Conservation (phyloP, 2,329 filamentous ascomycete species). For the Metarhizium guizhouense region DNA sequence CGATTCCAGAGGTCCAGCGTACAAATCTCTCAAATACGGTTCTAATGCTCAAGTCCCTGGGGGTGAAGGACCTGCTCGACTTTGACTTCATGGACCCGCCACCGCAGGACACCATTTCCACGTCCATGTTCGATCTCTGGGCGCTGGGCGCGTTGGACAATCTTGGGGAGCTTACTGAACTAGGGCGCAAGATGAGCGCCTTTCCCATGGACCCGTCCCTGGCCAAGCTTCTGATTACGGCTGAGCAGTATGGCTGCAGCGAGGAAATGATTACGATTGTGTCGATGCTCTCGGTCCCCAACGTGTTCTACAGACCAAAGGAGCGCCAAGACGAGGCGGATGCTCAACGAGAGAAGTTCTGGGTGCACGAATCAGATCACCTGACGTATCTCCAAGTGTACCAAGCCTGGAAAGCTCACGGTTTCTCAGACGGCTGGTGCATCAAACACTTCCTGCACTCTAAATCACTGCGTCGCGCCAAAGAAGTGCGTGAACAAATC, state of each 20-base stretch:
- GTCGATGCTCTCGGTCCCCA: constrained; percentile 93
- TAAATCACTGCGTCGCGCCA: constrained; percentile 85
- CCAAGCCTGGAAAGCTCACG: constrained; percentile 88
- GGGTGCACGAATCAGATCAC: constrained; percentile 95
- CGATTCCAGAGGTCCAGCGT: constrained; percentile 94
- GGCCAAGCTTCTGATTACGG: constrained; percentile 88
- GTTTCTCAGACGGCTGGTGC: constrained; percentile 86
- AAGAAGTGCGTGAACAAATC: constrained; percentile 90
- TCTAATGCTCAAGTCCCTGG: constrained; percentile 84
- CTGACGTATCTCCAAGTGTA: constrained; percentile 94
- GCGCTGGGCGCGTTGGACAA: constrained; percentile 90
- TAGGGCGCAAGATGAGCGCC: constrained; percentile 89
- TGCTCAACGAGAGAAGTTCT: constrained; percentile 92
- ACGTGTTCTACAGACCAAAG: constrained; percentile 93
- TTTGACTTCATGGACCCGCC: constrained; percentile 99
- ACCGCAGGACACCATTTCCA: constrained; percentile 94
- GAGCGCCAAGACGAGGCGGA: constrained; percentile 96
- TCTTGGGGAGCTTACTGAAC: constrained; percentile 77
- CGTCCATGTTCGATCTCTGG: constrained; percentile 96
- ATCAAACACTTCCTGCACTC: constrained; percentile 86
- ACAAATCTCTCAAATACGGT: constrained; percentile 96
- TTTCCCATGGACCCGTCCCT: constrained; percentile 98
- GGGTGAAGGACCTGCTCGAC: constrained; percentile 86
- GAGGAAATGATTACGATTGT: constrained; percentile 99
- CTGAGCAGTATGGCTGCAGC: constrained; percentile 81